Evolutionary conservation across 257 asterid species (phyloP).

Genomic region (Solanum etuberosum): DNA sequence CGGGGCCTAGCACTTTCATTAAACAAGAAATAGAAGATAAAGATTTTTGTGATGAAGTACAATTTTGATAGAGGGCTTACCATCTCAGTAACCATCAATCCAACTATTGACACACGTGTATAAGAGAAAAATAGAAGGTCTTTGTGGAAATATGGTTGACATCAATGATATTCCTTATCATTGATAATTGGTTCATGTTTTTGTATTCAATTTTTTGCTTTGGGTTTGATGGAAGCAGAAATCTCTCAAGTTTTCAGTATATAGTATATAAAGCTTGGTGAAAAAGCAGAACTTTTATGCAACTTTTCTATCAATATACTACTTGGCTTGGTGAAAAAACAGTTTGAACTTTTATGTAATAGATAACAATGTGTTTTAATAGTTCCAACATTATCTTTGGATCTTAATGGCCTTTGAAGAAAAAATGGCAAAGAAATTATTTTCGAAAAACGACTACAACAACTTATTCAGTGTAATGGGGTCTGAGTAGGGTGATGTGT

Average conservation of each 20-base stretch:
- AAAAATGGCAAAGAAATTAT: too few relatives aligned
- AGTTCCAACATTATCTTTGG: not conserved
- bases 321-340: not conserved
- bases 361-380: too few relatives aligned
- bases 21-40: slow-evolving; percentile 35
- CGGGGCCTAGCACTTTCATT: slow-evolving; percentile 67
- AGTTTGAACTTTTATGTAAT: not conserved
- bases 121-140: not conserved
- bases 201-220: not conserved
- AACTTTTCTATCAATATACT: not conserved
- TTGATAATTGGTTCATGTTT: not conserved
- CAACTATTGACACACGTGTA: not conserved
- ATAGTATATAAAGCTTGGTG: not conserved
- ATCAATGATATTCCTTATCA: not conserved
- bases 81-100: slow-evolving; percentile 37
- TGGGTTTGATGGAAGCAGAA: not conserved
- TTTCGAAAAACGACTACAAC: not conserved
- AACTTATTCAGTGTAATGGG: not conserved
- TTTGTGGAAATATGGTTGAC: not conserved
- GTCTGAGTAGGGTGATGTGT: not conserved
- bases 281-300: not conserved
- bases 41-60: not conserved
- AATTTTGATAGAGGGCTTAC: slow-evolving; percentile 37
- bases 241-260: not conserved
- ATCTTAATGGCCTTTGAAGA: not conserved